phyloP scores from a whole-genome alignment of 83 land plant species.

The Thuja plicata region DNA sequence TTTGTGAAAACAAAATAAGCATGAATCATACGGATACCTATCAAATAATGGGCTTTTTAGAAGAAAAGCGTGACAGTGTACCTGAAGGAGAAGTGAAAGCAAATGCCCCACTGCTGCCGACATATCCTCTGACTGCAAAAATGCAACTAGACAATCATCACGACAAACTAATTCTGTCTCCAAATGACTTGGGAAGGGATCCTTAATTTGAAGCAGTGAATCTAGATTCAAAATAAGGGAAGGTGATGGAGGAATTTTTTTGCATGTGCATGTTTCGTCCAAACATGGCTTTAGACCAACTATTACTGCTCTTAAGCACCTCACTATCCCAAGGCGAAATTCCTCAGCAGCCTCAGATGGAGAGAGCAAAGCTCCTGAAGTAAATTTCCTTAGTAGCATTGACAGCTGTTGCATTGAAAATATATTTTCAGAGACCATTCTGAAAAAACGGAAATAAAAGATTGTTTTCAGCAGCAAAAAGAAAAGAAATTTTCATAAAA shows the following conservation, averaged over 20 bases:
- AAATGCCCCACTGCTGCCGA: slow-evolving; percentile 92
- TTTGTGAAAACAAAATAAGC: not conserved
- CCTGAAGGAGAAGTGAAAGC: slow-evolving; percentile 87
- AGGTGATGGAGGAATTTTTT: slow-evolving; percentile 33
- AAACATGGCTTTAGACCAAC: slow-evolving; percentile 49
- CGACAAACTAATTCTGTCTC: not conserved
- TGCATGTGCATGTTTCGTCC: slow-evolving; percentile 57
- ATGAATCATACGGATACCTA: not conserved
- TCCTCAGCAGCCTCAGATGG: slow-evolving; percentile 92
- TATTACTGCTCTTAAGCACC: slow-evolving; percentile 73
- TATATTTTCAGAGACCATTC: not conserved
- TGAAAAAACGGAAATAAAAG: not conserved
- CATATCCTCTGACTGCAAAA: slow-evolving; percentile 78
- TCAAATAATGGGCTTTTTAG: not conserved
- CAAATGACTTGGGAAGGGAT: not conserved
- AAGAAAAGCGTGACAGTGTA: slow-evolving; percentile 15
- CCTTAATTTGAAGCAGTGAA: slow-evolving; percentile 8
- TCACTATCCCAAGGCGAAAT: slow-evolving; percentile 84
- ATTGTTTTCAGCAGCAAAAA: not conserved
- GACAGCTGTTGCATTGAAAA: slow-evolving; percentile 56
- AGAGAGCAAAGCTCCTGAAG: slow-evolving; percentile 79
- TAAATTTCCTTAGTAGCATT: slow-evolving; percentile 74
- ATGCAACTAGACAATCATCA: slow-evolving; percentile 58
- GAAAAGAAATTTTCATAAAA: not conserved
- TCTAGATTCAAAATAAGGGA: slow-evolving; percentile 12